phyloP scores from a whole-genome alignment of 805 yeast genomes.

The Metschnikowia cerradonensis region DNA sequence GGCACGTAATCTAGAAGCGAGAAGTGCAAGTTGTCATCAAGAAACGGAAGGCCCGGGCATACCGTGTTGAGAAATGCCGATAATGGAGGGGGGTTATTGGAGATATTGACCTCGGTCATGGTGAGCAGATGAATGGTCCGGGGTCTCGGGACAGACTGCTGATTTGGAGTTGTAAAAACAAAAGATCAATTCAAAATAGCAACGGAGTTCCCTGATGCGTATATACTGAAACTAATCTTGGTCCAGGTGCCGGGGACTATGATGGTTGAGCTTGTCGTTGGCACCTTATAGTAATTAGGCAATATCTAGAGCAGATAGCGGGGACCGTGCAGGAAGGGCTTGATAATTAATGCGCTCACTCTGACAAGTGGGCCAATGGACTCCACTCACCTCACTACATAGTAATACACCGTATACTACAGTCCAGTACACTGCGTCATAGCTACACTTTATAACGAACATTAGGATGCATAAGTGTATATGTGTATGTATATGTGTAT shows the following conservation, averaged over 20 bases:
- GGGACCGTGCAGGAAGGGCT: background rate
- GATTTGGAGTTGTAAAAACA: background rate
- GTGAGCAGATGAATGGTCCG: background rate
- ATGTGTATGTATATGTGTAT: too few relatives aligned
- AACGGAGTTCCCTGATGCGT: too few relatives aligned
- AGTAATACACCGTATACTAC: too few relatives aligned
- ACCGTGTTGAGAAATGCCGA: constrained; percentile 32
- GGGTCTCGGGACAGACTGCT: background rate
- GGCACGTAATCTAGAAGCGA: constrained; percentile 16
- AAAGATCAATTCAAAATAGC: background rate
- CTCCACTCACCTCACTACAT: too few relatives aligned
- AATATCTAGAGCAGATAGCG: background rate
- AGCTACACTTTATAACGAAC: too few relatives aligned
- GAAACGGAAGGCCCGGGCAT: constrained; percentile 31
- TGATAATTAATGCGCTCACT: background rate
- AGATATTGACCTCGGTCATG: constrained; percentile 9
- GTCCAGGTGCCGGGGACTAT: background rate
- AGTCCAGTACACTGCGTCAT: too few relatives aligned
- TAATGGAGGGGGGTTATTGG: constrained; percentile 24
- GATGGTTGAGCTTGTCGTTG: background rate
- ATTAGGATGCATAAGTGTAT: too few relatives aligned
- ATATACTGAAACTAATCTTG: too few relatives aligned
- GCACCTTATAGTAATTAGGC: background rate
- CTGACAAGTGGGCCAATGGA: background rate
- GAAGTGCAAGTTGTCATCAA: constrained; percentile 35